Conservation (phyloP, 257 asterid genomes). For the Dorcoceras hygrometricum region DNA sequence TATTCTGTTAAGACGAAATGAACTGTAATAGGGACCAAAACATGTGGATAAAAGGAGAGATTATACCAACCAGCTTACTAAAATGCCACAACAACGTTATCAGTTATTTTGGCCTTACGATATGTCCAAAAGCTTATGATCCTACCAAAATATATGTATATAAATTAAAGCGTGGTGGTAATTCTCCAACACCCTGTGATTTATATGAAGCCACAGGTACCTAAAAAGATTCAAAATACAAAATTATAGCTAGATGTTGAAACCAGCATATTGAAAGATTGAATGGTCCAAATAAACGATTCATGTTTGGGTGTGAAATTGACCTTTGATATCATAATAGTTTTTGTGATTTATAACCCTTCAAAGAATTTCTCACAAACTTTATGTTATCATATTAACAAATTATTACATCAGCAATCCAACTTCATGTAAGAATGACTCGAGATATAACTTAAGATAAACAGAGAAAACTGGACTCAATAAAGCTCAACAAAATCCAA, state of each 20-base stretch:
- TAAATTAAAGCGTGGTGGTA: not conserved
- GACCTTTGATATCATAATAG: too few species aligned
- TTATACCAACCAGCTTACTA: not conserved
- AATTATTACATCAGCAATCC: not conserved
- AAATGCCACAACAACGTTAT: too few species aligned
- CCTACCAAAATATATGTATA: constrained; percentile 7
- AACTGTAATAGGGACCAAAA: not conserved
- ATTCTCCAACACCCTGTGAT: not conserved
- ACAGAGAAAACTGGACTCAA: constrained; percentile 20
- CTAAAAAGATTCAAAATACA: too few species aligned
- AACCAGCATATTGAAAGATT: too few species aligned
- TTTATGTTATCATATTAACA: too few species aligned
- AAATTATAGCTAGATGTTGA: too few species aligned
- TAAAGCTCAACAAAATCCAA: constrained; percentile 35
- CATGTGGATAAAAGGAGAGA: not conserved
- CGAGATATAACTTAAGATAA: not conserved
- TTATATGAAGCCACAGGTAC: too few species aligned
- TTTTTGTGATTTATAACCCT: too few species aligned
- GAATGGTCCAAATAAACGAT: too few species aligned
- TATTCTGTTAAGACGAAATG: not conserved
- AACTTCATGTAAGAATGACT: constrained; percentile 4
- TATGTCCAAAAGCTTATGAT: not conserved
- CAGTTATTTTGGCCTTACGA: not conserved
- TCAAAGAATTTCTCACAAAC: not conserved
- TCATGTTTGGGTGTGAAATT: too few species aligned